Percentiles rank a stretch among this genome's conserved stretches.
Conservation (phyloP, 148 eudicot genomes). For the Polygonum aviculare region DNA sequence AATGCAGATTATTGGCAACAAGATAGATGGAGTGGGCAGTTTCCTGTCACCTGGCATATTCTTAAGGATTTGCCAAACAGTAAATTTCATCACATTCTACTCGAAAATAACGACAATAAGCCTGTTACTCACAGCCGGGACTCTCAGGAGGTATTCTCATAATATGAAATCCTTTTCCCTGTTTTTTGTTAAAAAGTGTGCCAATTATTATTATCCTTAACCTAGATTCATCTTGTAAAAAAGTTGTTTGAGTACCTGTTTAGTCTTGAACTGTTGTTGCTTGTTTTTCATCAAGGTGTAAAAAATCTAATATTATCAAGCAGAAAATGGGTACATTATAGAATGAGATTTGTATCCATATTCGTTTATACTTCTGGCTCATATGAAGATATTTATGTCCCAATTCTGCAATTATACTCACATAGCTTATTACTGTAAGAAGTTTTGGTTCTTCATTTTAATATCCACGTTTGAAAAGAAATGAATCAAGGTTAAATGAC, state of each 20-base stretch:
- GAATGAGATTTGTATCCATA: not conserved
- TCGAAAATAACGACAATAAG: slow-evolving; percentile 87
- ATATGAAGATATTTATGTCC: not conserved
- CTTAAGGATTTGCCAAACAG: slow-evolving; percentile 86
- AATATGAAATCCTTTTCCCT: not conserved
- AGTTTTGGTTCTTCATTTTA: not conserved
- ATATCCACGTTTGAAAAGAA: not conserved
- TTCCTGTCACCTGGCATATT: slow-evolving; percentile 78
- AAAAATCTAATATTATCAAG: not conserved
- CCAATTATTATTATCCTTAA: not conserved
- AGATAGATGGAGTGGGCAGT: slow-evolving; percentile 97
- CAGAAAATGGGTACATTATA: not conserved
- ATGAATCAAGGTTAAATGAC: not conserved
- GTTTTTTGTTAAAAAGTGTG: not conserved
- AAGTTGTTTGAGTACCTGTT: not conserved
- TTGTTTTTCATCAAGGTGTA: not conserved
- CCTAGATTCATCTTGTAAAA: not conserved
- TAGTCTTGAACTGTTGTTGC: not conserved
- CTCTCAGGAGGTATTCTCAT: slow-evolving; percentile 70
- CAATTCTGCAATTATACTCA: not conserved
- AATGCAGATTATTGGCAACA: slow-evolving; percentile 96
- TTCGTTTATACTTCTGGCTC: not conserved
- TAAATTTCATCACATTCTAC: slow-evolving; percentile 78
- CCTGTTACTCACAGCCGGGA: slow-evolving; percentile 98
- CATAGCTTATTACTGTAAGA: not conserved